Conservation (phyloP, 1,139 yeast genomes). For the Magnusiomyces suaveolens region DNA sequence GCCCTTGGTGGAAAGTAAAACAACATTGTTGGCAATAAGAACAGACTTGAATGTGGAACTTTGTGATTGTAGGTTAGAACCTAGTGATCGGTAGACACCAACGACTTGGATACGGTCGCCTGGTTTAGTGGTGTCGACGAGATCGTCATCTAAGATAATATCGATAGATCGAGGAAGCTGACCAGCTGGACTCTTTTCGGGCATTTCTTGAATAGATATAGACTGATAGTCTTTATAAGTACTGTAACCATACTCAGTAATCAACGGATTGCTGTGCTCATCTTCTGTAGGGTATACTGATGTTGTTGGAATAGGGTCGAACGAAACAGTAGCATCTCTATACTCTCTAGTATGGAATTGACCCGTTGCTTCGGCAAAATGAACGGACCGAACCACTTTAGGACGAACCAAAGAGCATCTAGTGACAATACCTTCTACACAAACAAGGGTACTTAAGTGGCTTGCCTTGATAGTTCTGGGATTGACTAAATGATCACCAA, state of each 20-base stretch:
- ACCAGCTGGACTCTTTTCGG: constrained; percentile 97
- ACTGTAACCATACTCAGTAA: constrained; percentile 88
- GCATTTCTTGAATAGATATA: constrained; percentile 92
- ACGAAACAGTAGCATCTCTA: constrained; percentile 84
- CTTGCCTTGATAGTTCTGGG: constrained; percentile 80
- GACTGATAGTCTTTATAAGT: constrained; percentile 93
- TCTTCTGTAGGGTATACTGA: constrained; percentile 93
- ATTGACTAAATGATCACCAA: constrained; percentile 74
- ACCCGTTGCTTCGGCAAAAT: constrained; percentile 78
- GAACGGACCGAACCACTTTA: constrained; percentile 83
- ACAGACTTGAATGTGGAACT: constrained; percentile 70
- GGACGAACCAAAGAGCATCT: constrained; percentile 90
- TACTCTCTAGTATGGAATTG: constrained; percentile 86
- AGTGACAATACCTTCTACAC: constrained; percentile 93
- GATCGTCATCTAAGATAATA: constrained; percentile 83
- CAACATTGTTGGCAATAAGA: constrained; percentile 77
- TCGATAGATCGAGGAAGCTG: constrained; percentile 92
- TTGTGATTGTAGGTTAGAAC: constrained; percentile 45
- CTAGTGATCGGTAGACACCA: constrained; percentile 88
- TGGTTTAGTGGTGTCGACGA: constrained; percentile 86
- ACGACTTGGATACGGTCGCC: constrained; percentile 94
- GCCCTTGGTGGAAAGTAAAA: constrained; percentile 72
- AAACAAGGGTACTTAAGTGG: constrained; percentile 69
- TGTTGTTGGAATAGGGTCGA: constrained; percentile 74
- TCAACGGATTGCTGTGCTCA: constrained; percentile 74